Base-by-base conservation (phyloP, 139 green algal genomes). In the Pleodorina starrii region DNA sequence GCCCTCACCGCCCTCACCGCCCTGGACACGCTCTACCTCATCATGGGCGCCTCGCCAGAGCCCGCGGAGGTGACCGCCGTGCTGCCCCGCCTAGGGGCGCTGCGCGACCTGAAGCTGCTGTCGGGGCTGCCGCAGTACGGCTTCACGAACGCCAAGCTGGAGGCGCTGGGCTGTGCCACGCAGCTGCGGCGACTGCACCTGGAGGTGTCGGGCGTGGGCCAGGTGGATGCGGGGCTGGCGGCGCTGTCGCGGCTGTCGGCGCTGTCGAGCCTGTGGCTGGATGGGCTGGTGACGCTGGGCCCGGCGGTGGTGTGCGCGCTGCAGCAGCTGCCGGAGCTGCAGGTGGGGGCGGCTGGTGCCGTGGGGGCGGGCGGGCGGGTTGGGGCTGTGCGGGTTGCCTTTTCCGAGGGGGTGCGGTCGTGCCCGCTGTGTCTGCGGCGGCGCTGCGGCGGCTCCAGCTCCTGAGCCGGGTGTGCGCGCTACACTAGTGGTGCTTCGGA, bases 31-130 rank as follows among this genome's bases (percentile, higher is more conserved):
- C 1, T 17, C 68, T 66, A 14, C 50, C 29, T 66, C 9, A 21
- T 12, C 21, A 5, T 66, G 82, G 82, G 82, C 46, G 9, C 44
- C 63, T 88, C 82, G 5, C 82, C 82, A 36, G 82, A 79, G 44
- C 43, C 82, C 19, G 11, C 44, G 11, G 63, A 88, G 43, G 38
- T 88, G 1, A 6, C 43, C n/a, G 0, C 32, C 5, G 82, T 88
- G 82, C 82, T 88, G 82, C 44, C 82, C 29, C 4, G 32, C 27
- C 82, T 88, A 32, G 16, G 44, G 29, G 17, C 17, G 40, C 82
- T 88, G n/a, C n/a, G n/a, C n/a, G 82, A 88, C 68, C 46, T 88
- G 42, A 88, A 88, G 82, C 82, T 88, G 42, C n/a, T 88, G 7
- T 80, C 66, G 3, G 82, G 82, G 9, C 82, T 68, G 32, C 44